Evolutionary conservation across 192 early-diverging fungal genomes (phyloP), one percentile per base, ranked within the genome.

Genomic region (Irineochytrium annulatum): DNA sequence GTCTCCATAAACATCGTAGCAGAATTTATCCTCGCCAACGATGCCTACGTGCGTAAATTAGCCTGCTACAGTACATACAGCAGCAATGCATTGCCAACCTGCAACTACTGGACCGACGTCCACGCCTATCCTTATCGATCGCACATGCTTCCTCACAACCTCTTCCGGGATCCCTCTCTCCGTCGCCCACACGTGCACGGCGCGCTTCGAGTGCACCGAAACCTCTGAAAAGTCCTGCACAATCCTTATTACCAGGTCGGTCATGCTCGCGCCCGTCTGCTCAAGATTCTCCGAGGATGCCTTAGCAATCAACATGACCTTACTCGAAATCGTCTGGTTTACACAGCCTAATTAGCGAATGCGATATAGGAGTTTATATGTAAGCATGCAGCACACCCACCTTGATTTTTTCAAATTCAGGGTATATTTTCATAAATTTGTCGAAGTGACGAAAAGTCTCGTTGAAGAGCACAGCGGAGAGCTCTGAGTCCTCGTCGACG

Each of bases 1-100:
- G n/a, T 41, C n/a, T n/a, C 11, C 8, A 41, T 41, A 41, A 41
- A 41, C 11, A 41, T 41, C 37, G n/a, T 41, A 41, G 37, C 37
- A 41, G n/a, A 41, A 41, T n/a, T 41, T 41, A 13, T 41, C 37
- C n/a, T 41, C 37, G 37, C 37, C 37, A 41, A 41, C 37, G 37
- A 41, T 41, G 46, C 46, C 46, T 49, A n/a, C n/a, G 8, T 41
- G n/a, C 8, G 37, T n/a, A 41, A 41, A 41, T n/a, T 13, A 8
- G n/a, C 20, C 22, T 52, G 49, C 22, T 22, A 28, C 11, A 24
- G 13, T 52, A 24, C 27, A 28, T 28, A 13, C 37, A 41, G n/a
- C 8, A n/a, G n/a, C 11, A 41, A 13, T 41, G 8, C 37, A 41
- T 13, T 13, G 37, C 8, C 11, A 13, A n/a, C 37, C 37, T 41